Evolutionary conservation across 2,329 filamentous ascomycete species (phyloP), one percentile per base, ranked within the genome.

Genomic region (Cytospora leucostoma): DNA sequence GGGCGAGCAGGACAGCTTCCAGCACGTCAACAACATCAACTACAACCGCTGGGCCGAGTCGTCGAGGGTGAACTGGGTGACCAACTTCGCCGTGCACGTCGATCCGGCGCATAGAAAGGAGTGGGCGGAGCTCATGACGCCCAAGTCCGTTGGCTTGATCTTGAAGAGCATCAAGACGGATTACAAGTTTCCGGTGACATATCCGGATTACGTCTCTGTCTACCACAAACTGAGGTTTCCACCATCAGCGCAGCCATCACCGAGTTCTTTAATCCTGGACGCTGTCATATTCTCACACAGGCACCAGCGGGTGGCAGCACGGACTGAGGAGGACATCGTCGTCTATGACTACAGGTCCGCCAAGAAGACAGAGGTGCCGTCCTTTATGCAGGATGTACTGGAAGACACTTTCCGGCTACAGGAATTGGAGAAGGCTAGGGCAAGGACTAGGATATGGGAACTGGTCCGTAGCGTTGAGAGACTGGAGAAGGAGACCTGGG

Each of bases 1-100:
- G 92, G 93, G 92, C 35, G 92, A 97, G 74, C 92, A 93, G 89
- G 91, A 92, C 77, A 75, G 78, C 68, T 74, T 77, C 68, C 85
- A 87, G 56, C 92, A 97, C 74, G 89, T 97, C 56, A 97, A 96
- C 74, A 96, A 96, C 70, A 88, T 93, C 66, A 86, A 85, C 68
- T 96, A 96, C 75, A 88, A 90, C 69, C 85, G 90, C 66, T 96
- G 91, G 74, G 92, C 92, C 40, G 93, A 97, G 74, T 88, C 89
- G 7, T 88, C 88, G 4, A 84, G 93, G 40, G 84, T 94, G 37
- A 91, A 93, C 70, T 96, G 91, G 89, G 82, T 88, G 33, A 80
- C 82, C 62, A 89, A 92, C 71, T 88, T 91, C 68, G 89, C 86
- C 5, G 76, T 81, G 2, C 77, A 85, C 65, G 78, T 86, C 49